These are phyloP conservation scores for Plasmopara muralis DNA, from an alignment of 352 stramenopile genomes.

Conservation along the genomic window DNA sequence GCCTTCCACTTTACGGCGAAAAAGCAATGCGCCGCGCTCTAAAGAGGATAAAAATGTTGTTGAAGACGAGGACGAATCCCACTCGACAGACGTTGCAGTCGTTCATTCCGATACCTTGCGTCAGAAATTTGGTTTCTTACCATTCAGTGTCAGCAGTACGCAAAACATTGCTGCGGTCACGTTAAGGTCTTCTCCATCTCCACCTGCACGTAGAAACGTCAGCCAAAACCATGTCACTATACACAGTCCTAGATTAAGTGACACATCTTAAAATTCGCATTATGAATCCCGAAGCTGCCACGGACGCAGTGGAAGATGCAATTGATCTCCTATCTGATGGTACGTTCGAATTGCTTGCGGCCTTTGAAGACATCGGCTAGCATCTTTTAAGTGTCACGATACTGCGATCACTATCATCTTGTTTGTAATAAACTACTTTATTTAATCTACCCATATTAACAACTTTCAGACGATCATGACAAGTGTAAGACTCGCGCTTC, in stretches of 20 bases:
- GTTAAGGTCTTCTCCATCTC: not conserved
- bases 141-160: no score
- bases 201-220: no score
- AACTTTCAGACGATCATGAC: conserved; percentile 20
- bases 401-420: conserved; percentile 1
- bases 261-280: not conserved
- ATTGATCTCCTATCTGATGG: conserved; percentile 52
- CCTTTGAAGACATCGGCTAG: not conserved
- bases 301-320: conserved; percentile 6
- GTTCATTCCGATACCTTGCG: no score
- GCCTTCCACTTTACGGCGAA: no score
- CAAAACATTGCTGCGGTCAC: conserved; percentile 3
- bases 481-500: conserved; percentile 3
- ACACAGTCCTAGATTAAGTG: not conserved
- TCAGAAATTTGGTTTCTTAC: no score
- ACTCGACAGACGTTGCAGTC: no score
- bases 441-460: not conserved
- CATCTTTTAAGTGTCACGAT: not conserved
- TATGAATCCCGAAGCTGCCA: conserved; percentile 2
- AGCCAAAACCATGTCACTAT: not conserved
- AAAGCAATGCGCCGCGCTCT: no score
- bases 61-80: no score
- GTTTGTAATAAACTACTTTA: not conserved
- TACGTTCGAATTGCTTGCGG: conserved; percentile 3
- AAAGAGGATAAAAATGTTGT: no score